These are phyloP conservation scores for Colletotrichum orbiculare DNA, from an alignment of 2,329 filamentous ascomycete species.

Conservation along the genomic window DNA sequence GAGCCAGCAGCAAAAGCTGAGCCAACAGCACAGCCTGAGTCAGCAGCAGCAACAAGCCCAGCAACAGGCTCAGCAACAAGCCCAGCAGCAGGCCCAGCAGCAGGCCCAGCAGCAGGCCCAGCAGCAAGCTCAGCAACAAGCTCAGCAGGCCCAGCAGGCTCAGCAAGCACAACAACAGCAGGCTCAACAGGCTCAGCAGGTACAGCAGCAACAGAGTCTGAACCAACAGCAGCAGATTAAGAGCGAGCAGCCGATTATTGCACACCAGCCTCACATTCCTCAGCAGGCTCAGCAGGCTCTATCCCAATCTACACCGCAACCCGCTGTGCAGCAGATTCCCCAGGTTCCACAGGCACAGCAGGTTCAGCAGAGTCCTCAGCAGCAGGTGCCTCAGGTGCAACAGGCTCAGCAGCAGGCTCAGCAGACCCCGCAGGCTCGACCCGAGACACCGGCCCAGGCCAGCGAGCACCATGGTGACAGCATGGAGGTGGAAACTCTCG, in stretches of 20 bases:
- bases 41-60: conserved; percentile 36
- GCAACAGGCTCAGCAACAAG: conserved; percentile 33
- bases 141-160: conserved; percentile 44
- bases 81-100: conserved; percentile 45
- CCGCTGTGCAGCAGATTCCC: too few relatives aligned
- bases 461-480: conserved; percentile 59
- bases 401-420: conserved; percentile 40
- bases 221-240: conserved; percentile 43
- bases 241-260: conserved; percentile 30
- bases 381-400: conserved; percentile 35
- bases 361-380: conserved; percentile 36
- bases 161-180: conserved; percentile 46
- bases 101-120: conserved; percentile 44
- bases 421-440: conserved; percentile 48
- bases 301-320: too few relatives aligned
- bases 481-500: conserved; percentile 64
- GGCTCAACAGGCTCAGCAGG: conserved; percentile 44
- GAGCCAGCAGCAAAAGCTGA: conserved; percentile 45
- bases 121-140: conserved; percentile 42
- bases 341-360: conserved; percentile 21
- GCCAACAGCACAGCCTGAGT: conserved; percentile 44
- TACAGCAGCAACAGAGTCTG: conserved; percentile 44
- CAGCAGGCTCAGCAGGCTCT: conserved; percentile 37
- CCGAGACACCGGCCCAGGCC: conserved; percentile 42
- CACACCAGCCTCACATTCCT: conserved; percentile 25